These are phyloP conservation scores for Glycine soja DNA, from an alignment of 306 rosid genomes.

Conservation along the genomic window DNA sequence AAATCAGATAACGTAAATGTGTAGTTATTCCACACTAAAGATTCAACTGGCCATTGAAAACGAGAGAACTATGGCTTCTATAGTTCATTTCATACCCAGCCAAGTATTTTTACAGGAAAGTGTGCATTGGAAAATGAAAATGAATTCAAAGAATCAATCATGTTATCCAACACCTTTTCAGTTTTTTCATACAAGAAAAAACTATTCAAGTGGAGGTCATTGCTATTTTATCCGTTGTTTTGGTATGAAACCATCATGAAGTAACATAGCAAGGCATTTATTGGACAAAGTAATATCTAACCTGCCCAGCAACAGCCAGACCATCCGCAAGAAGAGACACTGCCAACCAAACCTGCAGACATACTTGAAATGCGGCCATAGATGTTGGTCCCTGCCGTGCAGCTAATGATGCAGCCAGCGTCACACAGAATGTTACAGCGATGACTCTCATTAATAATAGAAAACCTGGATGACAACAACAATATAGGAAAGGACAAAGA, in stretches of 20 bases:
- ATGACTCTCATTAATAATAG: slow-evolving; percentile 87
- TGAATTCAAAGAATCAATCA: not conserved
- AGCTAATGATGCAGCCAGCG: slow-evolving; percentile 88
- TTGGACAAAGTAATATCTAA: slow-evolving; percentile 43
- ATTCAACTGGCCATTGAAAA: not conserved
- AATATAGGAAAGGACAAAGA: slow-evolving; percentile 34
- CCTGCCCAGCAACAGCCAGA: slow-evolving; percentile 98
- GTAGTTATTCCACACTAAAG: not conserved
- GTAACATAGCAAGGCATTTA: slow-evolving; percentile 5
- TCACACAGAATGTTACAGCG: slow-evolving; percentile 96
- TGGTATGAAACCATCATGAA: not conserved
- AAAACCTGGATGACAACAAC: slow-evolving; percentile 67
- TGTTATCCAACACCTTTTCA: slow-evolving; percentile 4
- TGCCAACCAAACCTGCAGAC: slow-evolving; percentile 95
- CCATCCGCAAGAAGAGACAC: slow-evolving; percentile 96
- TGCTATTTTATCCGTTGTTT: slow-evolving; percentile 7
- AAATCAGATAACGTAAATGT: not conserved
- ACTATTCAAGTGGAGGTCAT: not conserved
- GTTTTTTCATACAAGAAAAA: not conserved
- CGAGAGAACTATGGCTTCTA: not conserved
- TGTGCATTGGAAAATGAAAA: not conserved
- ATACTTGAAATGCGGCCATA: slow-evolving; percentile 98
- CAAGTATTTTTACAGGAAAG: not conserved
- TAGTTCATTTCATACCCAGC: not conserved
- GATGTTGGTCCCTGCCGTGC: slow-evolving; percentile 87